phyloP scores from a whole-genome alignment of 495 filamentous ascomycete species.

The Penicillium malachiteum region DNA sequence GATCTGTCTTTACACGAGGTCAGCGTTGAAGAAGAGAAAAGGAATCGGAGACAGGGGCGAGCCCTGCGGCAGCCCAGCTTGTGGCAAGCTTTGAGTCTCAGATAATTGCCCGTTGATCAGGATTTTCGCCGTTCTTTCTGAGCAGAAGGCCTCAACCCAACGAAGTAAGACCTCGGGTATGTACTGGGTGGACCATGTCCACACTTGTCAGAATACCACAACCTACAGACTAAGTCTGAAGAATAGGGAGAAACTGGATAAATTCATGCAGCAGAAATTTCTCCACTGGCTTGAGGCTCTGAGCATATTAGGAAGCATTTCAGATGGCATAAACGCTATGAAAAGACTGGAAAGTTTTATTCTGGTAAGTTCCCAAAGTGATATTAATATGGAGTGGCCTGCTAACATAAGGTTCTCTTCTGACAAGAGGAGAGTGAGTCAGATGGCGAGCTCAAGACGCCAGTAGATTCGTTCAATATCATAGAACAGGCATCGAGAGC shows the following conservation, averaged over 20 bases:
- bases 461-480: slow-evolving; percentile 26
- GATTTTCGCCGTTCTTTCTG: too few relatives aligned
- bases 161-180: slow-evolving; percentile 24
- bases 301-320: slow-evolving; percentile 27
- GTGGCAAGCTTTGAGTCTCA: too few relatives aligned
- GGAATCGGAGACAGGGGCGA: too few relatives aligned
- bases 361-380: slow-evolving; percentile 17
- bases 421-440: neutral
- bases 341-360: slow-evolving; percentile 10
- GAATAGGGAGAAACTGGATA: slow-evolving; percentile 7
- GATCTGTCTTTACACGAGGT: too few relatives aligned
- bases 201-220: too few relatives aligned
- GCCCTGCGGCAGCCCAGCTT: too few relatives aligned
- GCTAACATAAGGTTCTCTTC: too few relatives aligned
- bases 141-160: slow-evolving; percentile 35
- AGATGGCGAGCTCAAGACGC: slow-evolving; percentile 1
- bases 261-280: slow-evolving; percentile 26
- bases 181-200: slow-evolving; percentile 43
- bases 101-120: too few relatives aligned
- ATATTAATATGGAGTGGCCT: too few relatives aligned
- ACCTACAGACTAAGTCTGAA: too few relatives aligned
- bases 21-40: too few relatives aligned
- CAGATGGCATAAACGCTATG: slow-evolving; percentile 10
- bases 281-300: slow-evolving; percentile 42
- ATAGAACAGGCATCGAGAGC: slow-evolving; percentile 26